Base-by-base conservation (phyloP, 163 green algal species). In the Chlorella variabilis region DNA sequence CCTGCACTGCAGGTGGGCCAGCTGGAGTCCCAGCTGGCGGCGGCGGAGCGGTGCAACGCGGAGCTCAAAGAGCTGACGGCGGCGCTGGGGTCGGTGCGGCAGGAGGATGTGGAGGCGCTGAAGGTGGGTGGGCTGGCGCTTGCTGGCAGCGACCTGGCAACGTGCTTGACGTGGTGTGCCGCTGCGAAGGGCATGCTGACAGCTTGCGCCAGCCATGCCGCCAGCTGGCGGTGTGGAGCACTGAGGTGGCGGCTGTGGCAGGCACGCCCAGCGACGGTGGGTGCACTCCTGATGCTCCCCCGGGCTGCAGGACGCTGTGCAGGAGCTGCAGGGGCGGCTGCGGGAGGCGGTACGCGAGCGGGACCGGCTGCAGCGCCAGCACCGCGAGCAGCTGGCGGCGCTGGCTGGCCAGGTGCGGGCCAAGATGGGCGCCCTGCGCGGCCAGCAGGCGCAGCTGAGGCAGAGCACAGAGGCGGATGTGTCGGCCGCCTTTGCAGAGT, bases 101-200 rank as follows among this genome's bases (percentile, higher is more conserved):
- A 77, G 36, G 66, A 83, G 13, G 77, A 77, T 20, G 51, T 71
- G 65, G 77, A 83, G 66, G 38, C 33, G 27, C 29, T 83, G 27
- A 49, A 71, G 75, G 75, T 75, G 63, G 38, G 71, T n/a, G n/a
- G n/a, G n/a, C n/a, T n/a, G n/a, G n/a, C n/a, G n/a, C n/a, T n/a
- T n/a, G n/a, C n/a, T n/a, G n/a, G n/a, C n/a, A n/a, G n/a, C n/a
- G n/a, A n/a, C n/a, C n/a, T n/a, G n/a, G n/a, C n/a, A n/a, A n/a
- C n/a, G n/a, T n/a, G n/a, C n/a, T n/a, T n/a, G n/a, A n/a, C n/a
- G n/a, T n/a, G n/a, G n/a, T n/a, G n/a, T n/a, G n/a, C n/a, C n/a
- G 29, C 29, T 49, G 63, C 29, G 23, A 59, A 42, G n/a, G n/a
- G n/a, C n/a, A n/a, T n/a, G n/a, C n/a, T n/a, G n/a, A n/a, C n/a